Evolutionary conservation across 1,139 yeast species (phyloP).

Genomic region (Debaryomycetaceae sp.): DNA sequence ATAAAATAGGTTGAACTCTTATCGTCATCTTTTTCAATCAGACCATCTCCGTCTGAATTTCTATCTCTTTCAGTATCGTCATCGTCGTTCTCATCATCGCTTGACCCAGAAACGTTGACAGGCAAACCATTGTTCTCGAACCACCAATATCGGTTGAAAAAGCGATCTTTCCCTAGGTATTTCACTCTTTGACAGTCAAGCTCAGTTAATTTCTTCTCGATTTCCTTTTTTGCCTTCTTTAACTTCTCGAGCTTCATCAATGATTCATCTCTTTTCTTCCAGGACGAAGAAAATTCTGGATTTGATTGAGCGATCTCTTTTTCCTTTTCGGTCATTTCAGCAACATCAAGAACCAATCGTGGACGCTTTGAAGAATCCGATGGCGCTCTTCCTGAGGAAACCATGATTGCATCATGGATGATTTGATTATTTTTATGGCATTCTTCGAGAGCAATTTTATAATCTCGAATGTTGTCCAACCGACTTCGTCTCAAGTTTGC

Average conservation of each 20-base stretch:
- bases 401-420: conserved; percentile 23
- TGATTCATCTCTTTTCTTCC: conserved; percentile 40
- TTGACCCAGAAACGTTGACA: conserved; percentile 43
- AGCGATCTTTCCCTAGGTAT: conserved; percentile 78
- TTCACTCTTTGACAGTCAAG: conserved; percentile 77
- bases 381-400: conserved; percentile 2
- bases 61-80: conserved; percentile 28
- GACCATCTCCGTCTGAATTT: conserved; percentile 31
- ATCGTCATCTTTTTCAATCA: conserved; percentile 50
- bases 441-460: conserved; percentile 47
- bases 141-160: conserved; percentile 93
- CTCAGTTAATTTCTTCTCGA: conserved; percentile 59
- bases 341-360: conserved; percentile 25
- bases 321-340: conserved; percentile 53
- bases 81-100: conserved; percentile 36
- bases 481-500: conserved; percentile 64
- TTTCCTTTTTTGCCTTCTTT: conserved; percentile 42
- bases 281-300: conserved; percentile 42
- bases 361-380: conserved; percentile 18
- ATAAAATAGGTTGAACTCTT: conserved; percentile 45
- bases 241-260: conserved; percentile 40
- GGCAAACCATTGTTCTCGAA: conserved; percentile 84
- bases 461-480: conserved; percentile 63
- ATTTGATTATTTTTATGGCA: conserved; percentile 45
- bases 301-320: conserved; percentile 42